Percentiles rank a stretch among this genome's conserved stretches.
Evolutionary conservation across 495 filamentous ascomycete genomes (phyloP).

Genomic region (Zalerion maritima): DNA sequence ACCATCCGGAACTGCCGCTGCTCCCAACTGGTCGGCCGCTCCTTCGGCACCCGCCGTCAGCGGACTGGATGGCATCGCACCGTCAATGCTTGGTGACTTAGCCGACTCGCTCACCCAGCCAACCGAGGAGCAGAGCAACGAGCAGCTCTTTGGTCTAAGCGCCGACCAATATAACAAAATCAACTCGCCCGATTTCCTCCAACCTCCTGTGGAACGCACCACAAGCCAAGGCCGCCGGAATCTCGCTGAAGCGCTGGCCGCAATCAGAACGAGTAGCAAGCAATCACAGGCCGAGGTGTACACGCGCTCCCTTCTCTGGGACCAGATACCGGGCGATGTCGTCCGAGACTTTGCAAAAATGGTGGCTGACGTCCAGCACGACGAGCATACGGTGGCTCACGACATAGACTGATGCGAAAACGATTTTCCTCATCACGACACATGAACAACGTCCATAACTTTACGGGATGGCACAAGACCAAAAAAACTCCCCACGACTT

Average conservation of each 20-base stretch:
- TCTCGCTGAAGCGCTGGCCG: conserved; percentile 70
- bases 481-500: too few relatives aligned
- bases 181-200: conserved; percentile 53
- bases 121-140: conserved; percentile 72
- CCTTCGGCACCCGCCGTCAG: conserved; percentile 33
- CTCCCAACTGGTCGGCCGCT: conserved; percentile 20
- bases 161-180: conserved; percentile 81
- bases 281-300: conserved; percentile 72
- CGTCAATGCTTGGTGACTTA: conserved; percentile 59
- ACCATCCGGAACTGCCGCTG: conserved; percentile 35
- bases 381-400: too few relatives aligned
- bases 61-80: conserved; percentile 37
- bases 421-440: too few relatives aligned
- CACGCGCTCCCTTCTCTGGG: conserved; percentile 85
- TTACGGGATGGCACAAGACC: too few relatives aligned
- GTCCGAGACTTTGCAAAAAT: conserved; percentile 85
- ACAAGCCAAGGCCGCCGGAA: conserved; percentile 47
- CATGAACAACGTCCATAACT: too few relatives aligned
- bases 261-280: conserved; percentile 54
- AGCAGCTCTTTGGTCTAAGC: conserved; percentile 76
- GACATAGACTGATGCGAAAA: too few relatives aligned
- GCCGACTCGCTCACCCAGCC: conserved; percentile 60
- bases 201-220: conserved; percentile 29
- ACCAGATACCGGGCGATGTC: conserved; percentile 80
- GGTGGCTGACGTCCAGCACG: conserved; percentile 44